Conservation (phyloP, 441 rosid genomes). For the Syzygium syzygioides region DNA sequence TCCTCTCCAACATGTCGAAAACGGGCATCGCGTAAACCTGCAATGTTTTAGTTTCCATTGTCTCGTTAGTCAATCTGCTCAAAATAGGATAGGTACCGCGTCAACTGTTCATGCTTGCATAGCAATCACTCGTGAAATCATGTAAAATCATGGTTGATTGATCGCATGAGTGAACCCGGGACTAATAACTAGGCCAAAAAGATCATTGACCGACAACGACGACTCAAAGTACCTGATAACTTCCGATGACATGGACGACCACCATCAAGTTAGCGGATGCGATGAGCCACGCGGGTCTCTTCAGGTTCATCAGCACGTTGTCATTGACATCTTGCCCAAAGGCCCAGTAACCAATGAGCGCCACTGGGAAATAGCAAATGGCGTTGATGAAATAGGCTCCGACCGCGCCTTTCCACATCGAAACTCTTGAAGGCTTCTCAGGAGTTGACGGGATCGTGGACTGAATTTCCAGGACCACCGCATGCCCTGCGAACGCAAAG, state of each 20-base stretch:
- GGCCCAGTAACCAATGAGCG: constrained; percentile 84
- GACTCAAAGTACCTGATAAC: constrained; percentile 60
- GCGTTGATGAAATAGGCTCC: constrained; percentile 85
- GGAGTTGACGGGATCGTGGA: constrained; percentile 92
- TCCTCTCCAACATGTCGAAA: constrained; percentile 62
- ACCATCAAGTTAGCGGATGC: constrained; percentile 93
- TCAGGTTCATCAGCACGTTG: constrained; percentile 59
- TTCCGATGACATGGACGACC: constrained; percentile 87
- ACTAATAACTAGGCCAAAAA: neutral
- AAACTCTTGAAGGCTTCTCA: constrained; percentile 65
- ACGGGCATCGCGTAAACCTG: constrained; percentile 94
- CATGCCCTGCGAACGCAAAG: constrained; percentile 91
- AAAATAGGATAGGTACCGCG: neutral
- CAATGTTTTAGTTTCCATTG: neutral
- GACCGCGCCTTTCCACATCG: constrained; percentile 91
- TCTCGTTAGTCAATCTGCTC: neutral
- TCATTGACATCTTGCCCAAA: constrained; percentile 84
- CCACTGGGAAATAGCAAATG: constrained; percentile 87
- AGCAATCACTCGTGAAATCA: neutral
- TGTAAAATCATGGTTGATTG: neutral
- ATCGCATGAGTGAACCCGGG: neutral
- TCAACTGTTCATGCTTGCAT: neutral
- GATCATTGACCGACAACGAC: neutral
- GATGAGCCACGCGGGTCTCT: constrained; percentile 78
- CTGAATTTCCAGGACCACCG: constrained; percentile 87